phyloP scores from a whole-genome alignment of 768 basidiomycete species.

The Agrocybe pediades region DNA sequence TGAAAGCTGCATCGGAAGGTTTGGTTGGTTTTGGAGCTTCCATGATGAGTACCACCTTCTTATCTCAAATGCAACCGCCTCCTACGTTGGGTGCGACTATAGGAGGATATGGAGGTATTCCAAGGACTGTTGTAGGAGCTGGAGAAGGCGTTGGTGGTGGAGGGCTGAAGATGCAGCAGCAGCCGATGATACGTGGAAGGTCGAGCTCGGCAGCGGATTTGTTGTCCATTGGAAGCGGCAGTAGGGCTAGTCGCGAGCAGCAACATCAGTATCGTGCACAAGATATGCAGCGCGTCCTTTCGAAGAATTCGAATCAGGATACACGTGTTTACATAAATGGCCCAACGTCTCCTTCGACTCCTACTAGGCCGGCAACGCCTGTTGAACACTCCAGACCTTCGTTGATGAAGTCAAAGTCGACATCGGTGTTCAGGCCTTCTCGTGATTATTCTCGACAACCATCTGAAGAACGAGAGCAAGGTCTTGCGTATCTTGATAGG shows the following conservation, averaged over 20 bases:
- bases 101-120: no score
- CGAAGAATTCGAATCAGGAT: background rate
- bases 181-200: background rate
- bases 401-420: background rate
- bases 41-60: background rate
- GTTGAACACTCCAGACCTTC: background rate
- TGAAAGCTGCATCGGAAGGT: background rate
- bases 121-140: no score
- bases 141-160: no score
- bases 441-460: background rate
- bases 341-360: background rate
- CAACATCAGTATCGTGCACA: background rate
- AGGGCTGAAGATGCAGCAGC: background rate
- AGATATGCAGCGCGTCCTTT: no score
- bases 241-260: background rate
- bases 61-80: background rate
- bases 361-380: background rate
- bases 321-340: background rate
- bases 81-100: background rate
- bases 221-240: background rate
- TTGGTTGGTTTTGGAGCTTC: no score
- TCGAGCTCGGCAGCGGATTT: constrained; percentile 10
- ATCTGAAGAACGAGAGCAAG: constrained; percentile 7
- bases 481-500: background rate
- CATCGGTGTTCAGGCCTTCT: constrained; percentile 6